Base-by-base conservation (phyloP, 148 eudicot genomes). In the Heliosperma pusillum region DNA sequence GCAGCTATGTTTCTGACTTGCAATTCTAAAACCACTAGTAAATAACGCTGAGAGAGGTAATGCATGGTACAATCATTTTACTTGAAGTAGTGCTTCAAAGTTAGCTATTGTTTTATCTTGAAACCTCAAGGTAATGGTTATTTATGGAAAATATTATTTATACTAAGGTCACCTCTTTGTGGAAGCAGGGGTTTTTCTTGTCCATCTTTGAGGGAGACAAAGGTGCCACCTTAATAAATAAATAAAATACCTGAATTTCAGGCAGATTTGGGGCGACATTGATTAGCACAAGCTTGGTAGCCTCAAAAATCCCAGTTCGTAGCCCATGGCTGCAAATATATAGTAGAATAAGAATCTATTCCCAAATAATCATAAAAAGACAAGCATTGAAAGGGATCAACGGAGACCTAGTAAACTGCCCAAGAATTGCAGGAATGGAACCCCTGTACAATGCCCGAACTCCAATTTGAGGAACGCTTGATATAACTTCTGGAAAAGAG, bases 271-370 rank as follows among this genome's bases (percentile, higher is more conserved):
- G 98, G 71, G 96, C 93, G 80, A 95, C 74, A 76, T 92, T 90
- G 63, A 92, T 76, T 75, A 95, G 72, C 29, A 90, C 84, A 69
- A 92, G 89, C 79, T 87, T 95, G 76, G 86, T 86, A 62, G 97
- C 98, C 88, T 95, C 98, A 81, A 81, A 90, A 50, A 89, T 87
- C 77, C 98, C 98, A 82, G 98, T 95, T 66, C 98, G 85, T 78
- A 95, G 84, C 58, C 98, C 97, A 85, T 95, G 98, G 83, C 98
- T 95, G 87, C 78, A 88, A 81, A 59, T 60, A 44, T 17, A 56
- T 36, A 69, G 71, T 36, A 69, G n/a, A 71, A 58, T 68, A 36
- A 75, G 75, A n/a, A 22, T 21, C 40, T 42, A 74, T n/a, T 52
- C 20, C 22, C 12, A 74, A 71, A 40, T 29, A 44, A 42, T 17